Percentiles rank a stretch among this genome's conserved stretches.
These are phyloP conservation scores for Pseudocercospora fijiensis DNA, from an alignment of 2,329 filamentous ascomycete genomes.

Conservation along the genomic window DNA sequence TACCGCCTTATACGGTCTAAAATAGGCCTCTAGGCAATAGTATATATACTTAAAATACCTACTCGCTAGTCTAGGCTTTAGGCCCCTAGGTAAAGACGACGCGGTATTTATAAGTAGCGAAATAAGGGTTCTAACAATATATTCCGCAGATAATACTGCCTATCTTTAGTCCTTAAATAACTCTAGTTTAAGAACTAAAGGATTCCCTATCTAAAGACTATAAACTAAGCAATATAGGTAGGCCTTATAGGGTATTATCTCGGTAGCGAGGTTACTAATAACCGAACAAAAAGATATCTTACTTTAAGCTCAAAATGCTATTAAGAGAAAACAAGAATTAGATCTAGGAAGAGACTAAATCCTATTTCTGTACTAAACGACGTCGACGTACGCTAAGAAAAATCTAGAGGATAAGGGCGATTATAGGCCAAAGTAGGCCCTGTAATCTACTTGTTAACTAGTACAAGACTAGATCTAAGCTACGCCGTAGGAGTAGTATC, in stretches of 20 bases:
- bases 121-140: slow-evolving; percentile 9
- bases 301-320: neutral
- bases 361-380: too few relatives aligned
- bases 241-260: slow-evolving; percentile 1
- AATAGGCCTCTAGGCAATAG: slow-evolving; percentile 14
- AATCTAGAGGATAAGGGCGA: too few relatives aligned
- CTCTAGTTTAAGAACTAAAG: slow-evolving; percentile 12
- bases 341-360: too few relatives aligned
- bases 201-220: slow-evolving; percentile 9
- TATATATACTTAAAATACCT: slow-evolving; percentile 12
- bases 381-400: too few relatives aligned
- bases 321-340: too few relatives aligned
- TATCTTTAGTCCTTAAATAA: slow-evolving; percentile 14
- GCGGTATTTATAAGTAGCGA: slow-evolving; percentile 8
- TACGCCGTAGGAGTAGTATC: too few relatives aligned
- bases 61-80: slow-evolving; percentile 7
- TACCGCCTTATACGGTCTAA: slow-evolving; percentile 13
- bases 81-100: slow-evolving; percentile 8
- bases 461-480: too few relatives aligned
- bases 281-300: slow-evolving; percentile 12
- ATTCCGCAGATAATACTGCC: slow-evolving; percentile 10
- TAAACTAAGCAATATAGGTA: neutral
- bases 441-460: too few relatives aligned
- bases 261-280: slow-evolving; percentile 12
- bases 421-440: too few relatives aligned